Evolutionary conservation across 257 asterid species (phyloP), one percentile per base, ranked within the genome.

Genomic region (Scutellaria barbata): DNA sequence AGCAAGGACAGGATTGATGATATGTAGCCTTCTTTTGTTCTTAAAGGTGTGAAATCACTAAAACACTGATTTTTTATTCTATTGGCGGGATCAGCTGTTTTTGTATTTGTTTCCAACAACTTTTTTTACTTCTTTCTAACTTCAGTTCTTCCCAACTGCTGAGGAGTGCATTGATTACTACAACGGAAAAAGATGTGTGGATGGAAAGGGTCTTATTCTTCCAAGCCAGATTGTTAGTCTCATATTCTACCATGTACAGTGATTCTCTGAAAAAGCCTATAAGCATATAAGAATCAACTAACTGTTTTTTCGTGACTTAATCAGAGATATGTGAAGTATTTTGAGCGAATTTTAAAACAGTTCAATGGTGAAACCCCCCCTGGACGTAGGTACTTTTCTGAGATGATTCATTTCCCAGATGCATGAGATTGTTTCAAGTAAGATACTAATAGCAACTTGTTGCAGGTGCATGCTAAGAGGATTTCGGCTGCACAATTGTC

Each of bases 391-490:
- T 94, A 94, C 92, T 81, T 81, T 77, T 81, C 88, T 77, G 72
- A 22, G 25, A 74, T 73, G 46, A 75, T 61, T 68, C 65, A 66
- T 78, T 82, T 74, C 63, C 71, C 73, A 67, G 68, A 66, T 78
- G 66, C 74, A 73, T 72, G 62, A 45, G 69, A 69, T 63, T 66
- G 61, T 74, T 68, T 76, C 52, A 18, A 42, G n/a, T 43, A 56
- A 42, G 80, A 56, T 78, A 79, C 68, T 80, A 72, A 81, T 62
- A 61, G 41, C 51, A 70, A 54, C 50, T 22, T 53, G 64, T 46
- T 77, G 62, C 88, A 94, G 99, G 83, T 94, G 99, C 88, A 94
- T 94, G 98, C 85, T 94, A 74, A 86, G 99, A 80, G 99, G 99
- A 75, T 94, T 94, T 79, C 90, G 90, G 76, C 84, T 94, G 65